These are phyloP conservation scores for Termitomyces sp. DNA, from an alignment of 768 basidiomycete species.

Conservation along the genomic window DNA sequence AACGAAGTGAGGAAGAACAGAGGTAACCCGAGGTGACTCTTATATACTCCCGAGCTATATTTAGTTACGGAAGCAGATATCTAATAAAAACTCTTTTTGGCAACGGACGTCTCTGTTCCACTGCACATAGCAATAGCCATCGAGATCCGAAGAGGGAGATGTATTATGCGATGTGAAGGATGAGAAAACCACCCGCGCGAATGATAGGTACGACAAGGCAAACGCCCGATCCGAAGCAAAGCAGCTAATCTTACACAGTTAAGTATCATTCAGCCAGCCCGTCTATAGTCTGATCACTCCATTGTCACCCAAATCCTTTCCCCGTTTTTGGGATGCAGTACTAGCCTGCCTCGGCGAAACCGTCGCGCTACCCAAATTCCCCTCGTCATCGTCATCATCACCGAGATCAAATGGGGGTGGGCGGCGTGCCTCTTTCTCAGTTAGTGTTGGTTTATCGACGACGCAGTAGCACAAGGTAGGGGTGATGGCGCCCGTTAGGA, in stretches of 20 bases:
- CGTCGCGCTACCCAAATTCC: background rate
- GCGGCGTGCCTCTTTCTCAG: conserved; percentile 6
- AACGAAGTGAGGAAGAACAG: background rate
- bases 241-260: background rate
- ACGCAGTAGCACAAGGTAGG: conserved; percentile 4
- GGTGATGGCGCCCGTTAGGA: conserved; percentile 6
- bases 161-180: background rate
- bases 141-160: too few species aligned
- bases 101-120: too few species aligned
- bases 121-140: too few species aligned
- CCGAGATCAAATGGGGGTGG: conserved; percentile 19
- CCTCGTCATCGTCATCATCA: conserved; percentile 22
- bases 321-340: background rate
- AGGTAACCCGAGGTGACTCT: background rate
- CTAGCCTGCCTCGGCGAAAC: background rate
- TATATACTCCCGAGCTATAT: background rate
- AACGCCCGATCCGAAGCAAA: too few species aligned
- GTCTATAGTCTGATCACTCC: background rate
- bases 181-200: too few species aligned
- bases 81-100: too few species aligned
- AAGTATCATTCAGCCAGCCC: background rate
- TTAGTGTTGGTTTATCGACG: background rate
- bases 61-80: background rate
- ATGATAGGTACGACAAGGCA: background rate
- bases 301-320: background rate